Evolutionary conservation across 306 rosid species (phyloP).

Genomic region (Boehmeria nivea): DNA sequence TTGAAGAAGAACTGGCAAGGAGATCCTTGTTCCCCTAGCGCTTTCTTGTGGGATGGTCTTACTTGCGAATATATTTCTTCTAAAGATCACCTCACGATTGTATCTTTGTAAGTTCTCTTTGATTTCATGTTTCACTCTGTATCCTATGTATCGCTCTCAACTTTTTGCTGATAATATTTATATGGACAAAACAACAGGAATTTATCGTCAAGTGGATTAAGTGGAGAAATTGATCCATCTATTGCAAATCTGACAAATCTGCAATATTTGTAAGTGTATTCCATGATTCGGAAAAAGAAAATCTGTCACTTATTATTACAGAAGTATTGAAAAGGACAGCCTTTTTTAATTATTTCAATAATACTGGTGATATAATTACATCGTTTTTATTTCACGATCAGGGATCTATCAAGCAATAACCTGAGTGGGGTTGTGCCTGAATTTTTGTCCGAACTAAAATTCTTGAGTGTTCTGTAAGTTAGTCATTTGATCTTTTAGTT

Average conservation of each 20-base stretch:
- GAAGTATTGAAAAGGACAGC: too few relatives aligned
- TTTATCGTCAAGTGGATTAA: neutral
- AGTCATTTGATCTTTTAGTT: neutral
- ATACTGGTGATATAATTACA: too few relatives aligned
- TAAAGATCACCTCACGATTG: constrained; percentile 23
- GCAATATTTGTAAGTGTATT: constrained; percentile 1
- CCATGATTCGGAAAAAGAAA: neutral
- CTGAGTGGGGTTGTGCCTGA: neutral
- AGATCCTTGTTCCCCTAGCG: constrained; percentile 42
- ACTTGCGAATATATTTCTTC: constrained; percentile 24
- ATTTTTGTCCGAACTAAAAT: neutral
- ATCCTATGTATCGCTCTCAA: neutral
- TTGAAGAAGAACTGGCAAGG: constrained; percentile 41
- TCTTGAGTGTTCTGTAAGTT: neutral
- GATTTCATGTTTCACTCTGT: too few relatives aligned
- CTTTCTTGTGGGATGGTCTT: constrained; percentile 39
- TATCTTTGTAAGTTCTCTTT: constrained; percentile 31
- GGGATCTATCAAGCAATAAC: constrained; percentile 3
- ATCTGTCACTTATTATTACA: neutral
- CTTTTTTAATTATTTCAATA: neutral
- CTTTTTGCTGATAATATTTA: neutral
- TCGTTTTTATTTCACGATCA: neutral
- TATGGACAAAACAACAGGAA: neutral
- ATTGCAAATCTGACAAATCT: neutral
- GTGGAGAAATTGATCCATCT: neutral